These are phyloP conservation scores for Scleromitrula shiraiana DNA, from an alignment of 2,329 filamentous ascomycete species.

Conservation along the genomic window DNA sequence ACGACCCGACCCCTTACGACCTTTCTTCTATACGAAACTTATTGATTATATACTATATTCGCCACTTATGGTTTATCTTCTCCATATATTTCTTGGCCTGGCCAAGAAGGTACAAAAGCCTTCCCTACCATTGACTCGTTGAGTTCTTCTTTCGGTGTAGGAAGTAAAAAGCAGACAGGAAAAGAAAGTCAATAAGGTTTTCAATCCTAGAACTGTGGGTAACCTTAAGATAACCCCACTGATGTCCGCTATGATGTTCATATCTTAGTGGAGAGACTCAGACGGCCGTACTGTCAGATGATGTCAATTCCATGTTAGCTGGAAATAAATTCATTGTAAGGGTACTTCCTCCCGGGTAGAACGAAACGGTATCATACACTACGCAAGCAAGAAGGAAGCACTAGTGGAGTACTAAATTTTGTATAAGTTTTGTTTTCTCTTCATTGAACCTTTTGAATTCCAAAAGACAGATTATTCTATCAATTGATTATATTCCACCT, in stretches of 20 bases:
- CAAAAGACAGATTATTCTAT: not conserved
- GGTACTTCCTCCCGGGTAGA: too few relatives aligned
- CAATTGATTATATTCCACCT: not conserved
- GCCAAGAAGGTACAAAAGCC: too few relatives aligned
- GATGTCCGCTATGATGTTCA: not conserved
- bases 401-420: not conserved
- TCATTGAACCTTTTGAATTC: not conserved
- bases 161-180: too few relatives aligned
- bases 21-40: too few relatives aligned
- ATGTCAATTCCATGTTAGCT: too few relatives aligned
- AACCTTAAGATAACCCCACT: slow-evolving; percentile 1
- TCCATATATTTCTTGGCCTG: not conserved
- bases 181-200: too few relatives aligned
- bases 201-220: too few relatives aligned
- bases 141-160: slow-evolving; percentile 4
- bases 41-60: too few relatives aligned
- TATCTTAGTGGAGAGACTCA: slow-evolving; percentile 2
- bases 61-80: slow-evolving; percentile 1
- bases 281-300: slow-evolving; percentile 4
- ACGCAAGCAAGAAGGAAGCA: too few relatives aligned
- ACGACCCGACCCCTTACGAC: too few relatives aligned
- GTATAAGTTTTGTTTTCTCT: not conserved
- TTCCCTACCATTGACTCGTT: too few relatives aligned
- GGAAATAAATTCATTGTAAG: not conserved
- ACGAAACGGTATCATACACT: too few relatives aligned